Conservation (phyloP, 495 filamentous ascomycete genomes). For the Cryomyces minteri region DNA sequence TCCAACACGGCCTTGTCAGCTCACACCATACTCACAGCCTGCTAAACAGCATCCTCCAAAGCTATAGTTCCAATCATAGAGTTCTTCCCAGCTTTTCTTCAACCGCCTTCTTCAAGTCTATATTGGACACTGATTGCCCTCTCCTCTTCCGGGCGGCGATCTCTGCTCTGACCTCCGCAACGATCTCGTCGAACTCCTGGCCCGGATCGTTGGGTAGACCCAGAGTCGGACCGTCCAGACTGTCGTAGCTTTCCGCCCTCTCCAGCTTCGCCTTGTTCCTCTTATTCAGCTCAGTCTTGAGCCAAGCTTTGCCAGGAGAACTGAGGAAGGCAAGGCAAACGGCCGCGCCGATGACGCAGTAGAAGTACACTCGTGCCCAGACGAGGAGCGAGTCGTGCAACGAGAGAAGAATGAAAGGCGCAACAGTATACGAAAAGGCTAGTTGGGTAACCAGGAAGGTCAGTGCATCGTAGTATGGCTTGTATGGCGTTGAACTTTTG, state of each 20-base stretch:
- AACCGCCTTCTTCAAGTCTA: constrained; percentile 2
- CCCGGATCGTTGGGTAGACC: constrained; percentile 65
- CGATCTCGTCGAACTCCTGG: constrained; percentile 59
- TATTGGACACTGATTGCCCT: constrained; percentile 18
- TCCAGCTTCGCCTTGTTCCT: constrained; percentile 14
- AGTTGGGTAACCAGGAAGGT: constrained; percentile 69
- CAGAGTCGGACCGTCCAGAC: constrained; percentile 32
- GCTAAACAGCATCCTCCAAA: too few relatives aligned
- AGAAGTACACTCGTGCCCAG: constrained; percentile 84
- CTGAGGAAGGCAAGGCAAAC: constrained; percentile 55
- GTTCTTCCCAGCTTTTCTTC: constrained; percentile 1
- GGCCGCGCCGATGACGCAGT: constrained; percentile 49
- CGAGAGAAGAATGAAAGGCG: constrained; percentile 68
- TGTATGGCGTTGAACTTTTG: constrained; percentile 41
- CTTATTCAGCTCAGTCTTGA: constrained; percentile 40
- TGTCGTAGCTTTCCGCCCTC: constrained; percentile 13
- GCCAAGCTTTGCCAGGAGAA: constrained; percentile 48
- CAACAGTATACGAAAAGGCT: constrained; percentile 60
- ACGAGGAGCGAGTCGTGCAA: constrained; percentile 46
- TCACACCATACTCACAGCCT: too few relatives aligned
- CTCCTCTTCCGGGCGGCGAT: constrained; percentile 39
- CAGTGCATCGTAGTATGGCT: constrained; percentile 72
- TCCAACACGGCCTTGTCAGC: too few relatives aligned
- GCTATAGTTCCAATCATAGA: too few relatives aligned
- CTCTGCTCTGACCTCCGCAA: constrained; percentile 55